Percentiles rank a stretch among this genome's conserved stretches.
Conservation (phyloP, 768 basidiomycete species). For the Hypholoma sublateritium region DNA sequence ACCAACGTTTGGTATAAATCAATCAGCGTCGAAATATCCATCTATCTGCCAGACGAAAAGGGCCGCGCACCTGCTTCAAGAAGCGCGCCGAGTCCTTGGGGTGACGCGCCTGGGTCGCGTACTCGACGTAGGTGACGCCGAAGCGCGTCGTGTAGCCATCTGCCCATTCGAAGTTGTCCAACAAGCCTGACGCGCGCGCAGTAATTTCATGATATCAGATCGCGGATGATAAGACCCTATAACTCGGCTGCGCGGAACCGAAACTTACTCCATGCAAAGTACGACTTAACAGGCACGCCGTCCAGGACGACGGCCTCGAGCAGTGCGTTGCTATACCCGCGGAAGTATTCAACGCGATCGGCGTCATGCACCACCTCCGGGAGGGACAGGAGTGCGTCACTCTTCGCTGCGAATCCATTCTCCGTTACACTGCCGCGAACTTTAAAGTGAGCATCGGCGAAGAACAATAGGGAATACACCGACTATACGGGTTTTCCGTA, state of each 20-base stretch:
- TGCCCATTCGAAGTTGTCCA: slow-evolving; percentile 76
- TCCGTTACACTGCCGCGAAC: slow-evolving; percentile 52
- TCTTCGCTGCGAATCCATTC: slow-evolving; percentile 67
- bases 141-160: slow-evolving; percentile 69
- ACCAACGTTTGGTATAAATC: not conserved
- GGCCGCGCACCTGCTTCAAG: slow-evolving; percentile 34
- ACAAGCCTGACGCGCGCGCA: slow-evolving; percentile 39
- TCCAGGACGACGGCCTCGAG: slow-evolving; percentile 55
- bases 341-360: slow-evolving; percentile 65
- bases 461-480: slow-evolving; percentile 11
- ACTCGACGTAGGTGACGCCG: slow-evolving; percentile 70
- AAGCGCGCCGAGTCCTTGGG: slow-evolving; percentile 62
- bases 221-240: too few species aligned
- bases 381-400: slow-evolving; percentile 46
- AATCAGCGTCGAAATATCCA: not conserved
- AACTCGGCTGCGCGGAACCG: not conserved
- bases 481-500: slow-evolving; percentile 55
- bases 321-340: slow-evolving; percentile 50
- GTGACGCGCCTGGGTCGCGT: slow-evolving; percentile 58
- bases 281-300: slow-evolving; percentile 55
- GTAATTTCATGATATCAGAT: too few species aligned
- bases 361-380: slow-evolving; percentile 50
- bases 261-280: slow-evolving; percentile 65
- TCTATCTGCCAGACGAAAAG: not conserved
- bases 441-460: not conserved